Base-by-base conservation (phyloP, 108 stramenopile species). In the Mediolabrus comicus region DNA sequence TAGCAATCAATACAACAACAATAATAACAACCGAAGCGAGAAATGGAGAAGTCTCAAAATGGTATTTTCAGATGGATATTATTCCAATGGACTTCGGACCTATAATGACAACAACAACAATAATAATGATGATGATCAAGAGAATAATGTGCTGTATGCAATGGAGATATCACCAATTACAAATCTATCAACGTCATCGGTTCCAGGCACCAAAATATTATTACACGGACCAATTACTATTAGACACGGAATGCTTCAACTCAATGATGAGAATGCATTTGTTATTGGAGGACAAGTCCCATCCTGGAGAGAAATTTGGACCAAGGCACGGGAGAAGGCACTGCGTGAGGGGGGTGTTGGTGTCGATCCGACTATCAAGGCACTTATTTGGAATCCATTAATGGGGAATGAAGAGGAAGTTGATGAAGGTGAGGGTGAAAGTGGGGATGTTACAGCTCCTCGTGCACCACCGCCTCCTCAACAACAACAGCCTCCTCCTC, bases 361-460 rank as follows among this genome's bases (percentile, higher is more conserved):
- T 30, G 77, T 90, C 4, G 92, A 93, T 84, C 77, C 92, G 25
- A 93, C 92, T 2, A 74, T 90, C 17, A 86, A 85, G 32, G 92
- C 92, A 13, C 71, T 93, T 59, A 74, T 88, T 62, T 84, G 88
- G 73, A 83, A 80, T 75, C 75, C 73, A 26, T 13, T 41, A 8
- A 65, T 29, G 54, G 78, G 72, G 26, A 60, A 69, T 62, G 78
- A 71, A 35, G 76, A 81, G 19, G 74, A 75, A 11, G 65, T 28
- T 0, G 77, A 79, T 56, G 78, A 79, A 72, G 72, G 78, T 25
- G 78, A 79, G 61, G 61, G 72, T 26, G 78, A 71, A 62, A 79
- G 78, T 63, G 60, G 72, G 28, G 78, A 79, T 57, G 78, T 74
- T 24, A 39, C 49, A n/a, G 67, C 41, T 9, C 38, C 60, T 33